These are phyloP conservation scores for Arxiozyma slooffiae DNA, from an alignment of 1,139 yeast species.

Conservation along the genomic window DNA sequence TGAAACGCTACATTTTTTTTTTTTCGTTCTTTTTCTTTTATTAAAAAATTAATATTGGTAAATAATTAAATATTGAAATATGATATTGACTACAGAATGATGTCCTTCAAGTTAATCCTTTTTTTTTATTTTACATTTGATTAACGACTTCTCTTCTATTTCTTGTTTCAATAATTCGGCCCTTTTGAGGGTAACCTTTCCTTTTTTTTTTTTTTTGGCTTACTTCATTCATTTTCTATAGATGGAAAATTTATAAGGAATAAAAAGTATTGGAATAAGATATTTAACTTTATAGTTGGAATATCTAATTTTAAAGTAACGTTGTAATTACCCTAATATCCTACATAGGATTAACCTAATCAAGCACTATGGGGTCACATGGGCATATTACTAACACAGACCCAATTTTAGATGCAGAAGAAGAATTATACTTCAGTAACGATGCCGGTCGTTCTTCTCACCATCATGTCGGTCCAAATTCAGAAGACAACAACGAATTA, in stretches of 20 bases:
- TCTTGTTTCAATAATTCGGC: not conserved
- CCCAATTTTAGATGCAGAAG: conserved; percentile 3
- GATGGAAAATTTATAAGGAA: too few relatives aligned
- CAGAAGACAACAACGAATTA: not conserved
- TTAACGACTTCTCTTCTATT: not conserved
- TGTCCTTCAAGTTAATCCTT: too few relatives aligned
- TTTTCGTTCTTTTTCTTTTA: too few relatives aligned
- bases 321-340: not conserved
- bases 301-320: too few relatives aligned
- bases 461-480: not conserved
- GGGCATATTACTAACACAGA: not conserved
- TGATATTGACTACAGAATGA: too few relatives aligned
- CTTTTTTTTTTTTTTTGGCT: too few relatives aligned
- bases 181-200: not conserved
- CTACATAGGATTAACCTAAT: not conserved
- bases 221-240: not conserved
- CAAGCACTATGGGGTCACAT: not conserved
- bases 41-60: too few relatives aligned
- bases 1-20: too few relatives aligned
- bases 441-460: not conserved
- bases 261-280: not conserved
- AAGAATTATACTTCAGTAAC: conserved; percentile 1
- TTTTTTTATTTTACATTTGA: too few relatives aligned
- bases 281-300: not conserved
- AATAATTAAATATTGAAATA: too few relatives aligned